Percentiles rank a stretch among this genome's conserved stretches.
Evolutionary conservation across 257 asterid genomes (phyloP).

Genomic region (Salvia miltiorrhiza): DNA sequence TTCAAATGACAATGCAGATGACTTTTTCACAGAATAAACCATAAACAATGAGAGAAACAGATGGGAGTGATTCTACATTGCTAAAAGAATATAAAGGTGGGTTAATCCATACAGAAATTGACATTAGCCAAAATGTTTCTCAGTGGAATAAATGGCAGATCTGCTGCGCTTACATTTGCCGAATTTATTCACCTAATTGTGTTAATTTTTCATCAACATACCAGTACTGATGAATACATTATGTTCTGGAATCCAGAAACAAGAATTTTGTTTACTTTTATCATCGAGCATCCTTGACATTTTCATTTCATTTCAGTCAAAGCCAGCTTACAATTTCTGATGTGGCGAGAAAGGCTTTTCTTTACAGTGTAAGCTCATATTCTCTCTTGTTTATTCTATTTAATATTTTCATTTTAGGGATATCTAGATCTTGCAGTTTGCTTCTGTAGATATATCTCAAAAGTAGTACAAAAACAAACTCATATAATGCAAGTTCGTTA

Average conservation of each 20-base stretch:
- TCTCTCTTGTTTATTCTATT: constrained; percentile 14
- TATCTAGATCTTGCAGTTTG: not conserved
- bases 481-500: constrained; percentile 7
- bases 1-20: not conserved
- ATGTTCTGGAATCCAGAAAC: not conserved
- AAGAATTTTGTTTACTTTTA: not conserved
- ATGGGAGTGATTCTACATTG: not conserved
- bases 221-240: not conserved
- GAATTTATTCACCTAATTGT: not conserved
- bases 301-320: constrained; percentile 57
- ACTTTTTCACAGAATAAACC: not conserved
- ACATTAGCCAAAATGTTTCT: not conserved
- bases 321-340: constrained; percentile 92
- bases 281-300: constrained; percentile 16
- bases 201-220: not conserved
- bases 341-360: constrained; percentile 97
- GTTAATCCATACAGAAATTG: not conserved
- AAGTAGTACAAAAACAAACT: not conserved
- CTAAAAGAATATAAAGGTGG: not conserved
- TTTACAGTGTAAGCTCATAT: constrained; percentile 75
- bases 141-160: not conserved
- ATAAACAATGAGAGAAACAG: not conserved
- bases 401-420: not conserved
- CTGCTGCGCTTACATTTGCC: not conserved
- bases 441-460: constrained; percentile 1